Evolutionary conservation across 805 yeast species (phyloP), one percentile per base, ranked within the genome.

Genomic region (Metschnikowia noctiluminum): DNA sequence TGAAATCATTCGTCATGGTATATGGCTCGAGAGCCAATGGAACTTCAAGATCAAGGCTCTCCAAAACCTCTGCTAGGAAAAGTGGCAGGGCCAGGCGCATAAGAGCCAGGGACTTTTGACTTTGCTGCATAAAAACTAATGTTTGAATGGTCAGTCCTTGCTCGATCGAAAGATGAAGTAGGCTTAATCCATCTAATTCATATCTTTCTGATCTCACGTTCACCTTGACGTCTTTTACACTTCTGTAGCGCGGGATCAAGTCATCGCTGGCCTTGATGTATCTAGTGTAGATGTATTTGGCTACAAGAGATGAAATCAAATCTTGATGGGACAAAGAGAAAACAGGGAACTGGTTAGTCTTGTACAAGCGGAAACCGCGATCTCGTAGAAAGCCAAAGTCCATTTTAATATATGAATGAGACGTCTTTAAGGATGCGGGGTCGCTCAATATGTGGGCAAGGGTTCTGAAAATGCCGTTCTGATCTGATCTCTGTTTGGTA

Each of bases 31-130:
- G 38, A 7, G 55, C 43, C 13, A 55, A 34, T 1, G 55, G 52
- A 7, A 31, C 14, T 5, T 46, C 47, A 10, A 48, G 39, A 28
- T 48, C 51, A 14, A 53, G 43, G 9, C 52, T 46, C 30, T 53
- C 58, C 10, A 55, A 35, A n/a, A 50, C 48, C 36, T 49, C 52
- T 3, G 38, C 45, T 14, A 55, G 26, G 26, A 53, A 49, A 31
- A 43, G 5, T 2, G 57, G 50, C 35, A 42, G 37, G 3, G 44
- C 16, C 38, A 46, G 44, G 12, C 38, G 14, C 4, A 55, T 21
- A 7, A 55, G 40, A 5, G 49, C 52, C 13, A 35, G 14, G 15
- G 35, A 32, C 3, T 38, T 30, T 11, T 37, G 40, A 14, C 35
- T 40, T 26, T 47, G 26, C 28, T 35, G 31, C 1, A 55, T 7